These are phyloP conservation scores for Prunus dulcis DNA, from an alignment of 306 rosid genomes.

Conservation along the genomic window DNA sequence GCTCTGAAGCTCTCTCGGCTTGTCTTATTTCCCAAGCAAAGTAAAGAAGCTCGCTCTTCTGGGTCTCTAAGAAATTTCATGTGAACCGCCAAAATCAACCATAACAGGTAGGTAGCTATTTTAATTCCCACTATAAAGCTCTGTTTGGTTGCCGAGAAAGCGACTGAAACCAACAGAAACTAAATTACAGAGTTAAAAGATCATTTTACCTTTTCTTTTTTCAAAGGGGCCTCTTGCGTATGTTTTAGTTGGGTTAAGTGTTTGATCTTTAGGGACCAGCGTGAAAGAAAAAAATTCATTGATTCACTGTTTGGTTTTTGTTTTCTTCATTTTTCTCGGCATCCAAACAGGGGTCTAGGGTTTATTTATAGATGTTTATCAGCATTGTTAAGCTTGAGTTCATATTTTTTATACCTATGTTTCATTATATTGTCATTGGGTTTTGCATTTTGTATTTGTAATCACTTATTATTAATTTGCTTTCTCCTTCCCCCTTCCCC, in stretches of 20 bases:
- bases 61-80: neutral
- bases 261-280: neutral
- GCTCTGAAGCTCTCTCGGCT: neutral
- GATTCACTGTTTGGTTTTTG: neutral
- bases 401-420: neutral
- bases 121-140: neutral
- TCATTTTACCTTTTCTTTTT: neutral
- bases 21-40: conserved; percentile 12
- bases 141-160: conserved; percentile 21
- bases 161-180: conserved; percentile 8
- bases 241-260: neutral
- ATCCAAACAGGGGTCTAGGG: conserved; percentile 7
- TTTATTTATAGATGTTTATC: conserved; percentile 8
- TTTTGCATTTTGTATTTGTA: conserved; percentile 16
- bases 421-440: conserved; percentile 15
- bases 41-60: conserved; percentile 12
- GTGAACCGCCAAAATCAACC: conserved; percentile 3
- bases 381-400: conserved; percentile 1
- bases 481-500: neutral
- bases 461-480: neutral
- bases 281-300: neutral
- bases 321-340: conserved; percentile 11
- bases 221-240: neutral
- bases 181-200: neutral
- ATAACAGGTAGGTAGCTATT: conserved; percentile 8